Evolutionary conservation across 176 grass and related monocot species (phyloP), one percentile per base, ranked within the genome.

Genomic region (Cymbopogon citratus): DNA sequence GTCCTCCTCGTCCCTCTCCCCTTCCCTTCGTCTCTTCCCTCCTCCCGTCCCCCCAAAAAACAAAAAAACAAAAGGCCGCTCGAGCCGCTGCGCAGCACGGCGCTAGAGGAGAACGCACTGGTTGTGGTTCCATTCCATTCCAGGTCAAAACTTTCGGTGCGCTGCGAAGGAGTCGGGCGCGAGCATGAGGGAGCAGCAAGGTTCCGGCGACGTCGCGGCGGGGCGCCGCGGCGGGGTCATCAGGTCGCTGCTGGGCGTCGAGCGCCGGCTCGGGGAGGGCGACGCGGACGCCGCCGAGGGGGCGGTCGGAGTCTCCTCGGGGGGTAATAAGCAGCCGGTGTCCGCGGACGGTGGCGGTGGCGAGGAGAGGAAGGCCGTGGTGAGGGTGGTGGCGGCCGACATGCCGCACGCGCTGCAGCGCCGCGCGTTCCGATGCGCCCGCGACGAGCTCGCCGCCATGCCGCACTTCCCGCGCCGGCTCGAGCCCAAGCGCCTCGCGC

Each of bases 401-500:
- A 98, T 98, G 95, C 78, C 86, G 64, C 74, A 74, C 19, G 84
- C 66, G 77, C 74, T 98, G 82, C 92, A 98, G 86, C 91, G 90
- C 44, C 87, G 86, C 61, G 95, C 95, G 40, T 98, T 98, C 81
- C 78, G 84, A 49, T 92, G 90, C 80, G 90, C 90, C 21, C 86
- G 88, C 72, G 90, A 92, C 70, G 86, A 85, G 92, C 89, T 98
- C 59, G 77, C 87, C 57, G 83, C 86, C 24, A 94, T 98, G 95
- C 92, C 95, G 71, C 89, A 87, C 84, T 81, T 44, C 73, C 73
- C 83, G 66, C 88, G 79, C 12, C 79, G 88, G 8, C 63, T 95
- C 40, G 92, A 98, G 71, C 91, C 88, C 84, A 98, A 94, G 86
- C 83, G 90, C 70, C 92, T 98, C 77, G 88, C 95, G 26, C 87